Percentiles rank a stretch among this genome's conserved stretches.
Conservation (phyloP, 1,284 basidiomycete species). For the Leccinum pachyderme region DNA sequence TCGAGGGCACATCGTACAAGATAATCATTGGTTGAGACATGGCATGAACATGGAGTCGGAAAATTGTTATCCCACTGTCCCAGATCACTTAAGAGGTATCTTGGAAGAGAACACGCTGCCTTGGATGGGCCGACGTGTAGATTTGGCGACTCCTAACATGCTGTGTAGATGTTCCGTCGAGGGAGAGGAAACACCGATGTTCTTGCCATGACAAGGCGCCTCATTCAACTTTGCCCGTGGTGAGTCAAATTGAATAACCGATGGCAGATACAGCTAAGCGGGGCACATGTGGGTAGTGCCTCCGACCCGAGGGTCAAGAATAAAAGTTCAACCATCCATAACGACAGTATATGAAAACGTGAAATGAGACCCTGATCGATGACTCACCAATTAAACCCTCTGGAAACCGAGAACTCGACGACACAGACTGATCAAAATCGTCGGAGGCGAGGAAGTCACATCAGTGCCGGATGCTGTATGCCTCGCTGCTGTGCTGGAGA, state of each 20-base stretch:
- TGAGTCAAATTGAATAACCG: slow-evolving; percentile 6
- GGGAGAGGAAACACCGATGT: slow-evolving; percentile 16
- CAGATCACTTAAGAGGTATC: slow-evolving; percentile 10
- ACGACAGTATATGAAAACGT: slow-evolving; percentile 7
- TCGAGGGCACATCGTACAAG: slow-evolving; percentile 64
- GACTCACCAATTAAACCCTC: background rate
- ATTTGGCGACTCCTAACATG: background rate
- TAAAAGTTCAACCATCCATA: slow-evolving; percentile 3
- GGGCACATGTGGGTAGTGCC: background rate
- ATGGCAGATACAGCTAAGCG: background rate
- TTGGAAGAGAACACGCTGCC: background rate
- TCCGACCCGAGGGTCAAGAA: background rate
- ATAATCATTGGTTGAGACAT: slow-evolving; percentile 51
- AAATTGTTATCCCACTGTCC: background rate
- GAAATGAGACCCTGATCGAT: slow-evolving; percentile 8
- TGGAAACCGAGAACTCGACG: background rate
- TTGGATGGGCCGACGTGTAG: slow-evolving; percentile 1
- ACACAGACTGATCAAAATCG: background rate
- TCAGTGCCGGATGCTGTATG: background rate
- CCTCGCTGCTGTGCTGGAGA: background rate
- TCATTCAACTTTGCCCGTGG: slow-evolving; percentile 2
- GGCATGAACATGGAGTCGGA: background rate
- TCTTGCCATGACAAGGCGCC: slow-evolving; percentile 8
- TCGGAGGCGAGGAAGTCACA: background rate
- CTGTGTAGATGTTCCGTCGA: slow-evolving; percentile 12